phyloP scores from a whole-genome alignment of 23 red algal species.

The Gracilaria caudata region DNA sequence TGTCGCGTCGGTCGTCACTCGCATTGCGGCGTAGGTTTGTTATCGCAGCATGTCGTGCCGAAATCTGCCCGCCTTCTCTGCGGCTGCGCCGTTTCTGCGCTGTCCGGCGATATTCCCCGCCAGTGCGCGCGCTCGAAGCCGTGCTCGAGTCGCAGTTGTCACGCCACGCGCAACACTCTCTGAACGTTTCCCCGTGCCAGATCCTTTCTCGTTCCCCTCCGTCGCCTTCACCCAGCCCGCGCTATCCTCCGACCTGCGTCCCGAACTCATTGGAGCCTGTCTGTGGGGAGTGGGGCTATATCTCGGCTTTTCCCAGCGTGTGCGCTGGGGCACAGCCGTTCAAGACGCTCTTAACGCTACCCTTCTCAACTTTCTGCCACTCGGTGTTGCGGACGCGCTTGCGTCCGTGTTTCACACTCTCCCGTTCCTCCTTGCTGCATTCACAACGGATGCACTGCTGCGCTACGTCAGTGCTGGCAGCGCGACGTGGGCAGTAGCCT shows the following conservation, averaged over 20 bases:
- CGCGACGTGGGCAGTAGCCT: slow-evolving; percentile 54
- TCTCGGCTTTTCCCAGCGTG: slow-evolving; percentile 61
- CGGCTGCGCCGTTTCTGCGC: neutral
- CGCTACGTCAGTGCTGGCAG: slow-evolving; percentile 43
- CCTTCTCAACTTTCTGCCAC: slow-evolving; percentile 21
- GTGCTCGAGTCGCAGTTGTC: neutral
- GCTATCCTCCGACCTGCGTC: slow-evolving; percentile 60
- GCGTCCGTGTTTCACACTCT: slow-evolving; percentile 54
- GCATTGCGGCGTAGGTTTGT: neutral
- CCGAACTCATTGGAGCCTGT: slow-evolving; percentile 70
- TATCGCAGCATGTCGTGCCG: neutral
- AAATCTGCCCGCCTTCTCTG: neutral
- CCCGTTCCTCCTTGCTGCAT: slow-evolving; percentile 61
- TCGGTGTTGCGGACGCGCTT: slow-evolving; percentile 32
- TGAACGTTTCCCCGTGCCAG: slow-evolving; percentile 40
- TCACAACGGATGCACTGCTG: slow-evolving; percentile 58
- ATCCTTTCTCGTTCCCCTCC: slow-evolving; percentile 40
- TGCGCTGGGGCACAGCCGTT: slow-evolving; percentile 59
- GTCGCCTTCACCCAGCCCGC: slow-evolving; percentile 40
- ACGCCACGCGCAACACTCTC: slow-evolving; percentile 25
- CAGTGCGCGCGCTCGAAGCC: neutral
- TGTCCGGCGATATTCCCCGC: neutral
- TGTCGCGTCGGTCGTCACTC: neutral
- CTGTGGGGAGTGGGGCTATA: slow-evolving; percentile 73
- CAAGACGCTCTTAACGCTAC: slow-evolving; percentile 19